Conservation (phyloP, 768 basidiomycete genomes). For the Austroboletus eburneus region DNA sequence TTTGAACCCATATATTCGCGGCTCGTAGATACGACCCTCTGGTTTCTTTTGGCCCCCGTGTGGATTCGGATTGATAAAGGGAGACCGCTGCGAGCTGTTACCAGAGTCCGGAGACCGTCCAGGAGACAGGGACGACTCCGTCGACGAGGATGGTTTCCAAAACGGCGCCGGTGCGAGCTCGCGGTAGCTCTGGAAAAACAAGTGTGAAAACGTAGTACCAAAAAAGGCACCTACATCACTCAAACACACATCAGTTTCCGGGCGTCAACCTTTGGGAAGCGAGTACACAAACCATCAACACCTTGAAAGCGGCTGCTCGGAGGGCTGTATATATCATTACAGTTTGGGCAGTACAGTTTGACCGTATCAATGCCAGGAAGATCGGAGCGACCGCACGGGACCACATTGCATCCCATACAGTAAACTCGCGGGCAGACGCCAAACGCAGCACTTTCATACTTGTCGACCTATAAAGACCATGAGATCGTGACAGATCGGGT, state of each 20-base stretch:
- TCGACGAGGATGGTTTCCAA: constrained; percentile 67
- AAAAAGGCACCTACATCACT: constrained; percentile 85
- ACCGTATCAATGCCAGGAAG: constrained; percentile 96
- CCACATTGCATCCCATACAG: constrained; percentile 82
- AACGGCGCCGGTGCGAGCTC: constrained; percentile 94
- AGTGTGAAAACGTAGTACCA: constrained; percentile 96
- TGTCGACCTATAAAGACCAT: constrained; percentile 65
- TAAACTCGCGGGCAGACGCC: constrained; percentile 95
- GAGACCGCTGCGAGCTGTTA: constrained; percentile 43
- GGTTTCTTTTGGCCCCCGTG: constrained; percentile 88
- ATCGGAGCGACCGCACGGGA: constrained; percentile 94
- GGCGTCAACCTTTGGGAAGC: constrained; percentile 4
- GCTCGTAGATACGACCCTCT: constrained; percentile 80
- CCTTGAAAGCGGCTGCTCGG: constrained; percentile 94
- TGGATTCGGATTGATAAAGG: constrained; percentile 85
- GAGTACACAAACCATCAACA: constrained; percentile 70
- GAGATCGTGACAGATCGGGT: constrained; percentile 15
- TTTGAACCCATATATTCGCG: constrained; percentile 96
- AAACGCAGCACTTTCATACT: constrained; percentile 89
- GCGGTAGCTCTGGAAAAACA: constrained; percentile 97
- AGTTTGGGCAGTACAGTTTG: constrained; percentile 96
- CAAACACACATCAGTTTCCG: constrained; percentile 13
- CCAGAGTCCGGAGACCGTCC: constrained; percentile 52
- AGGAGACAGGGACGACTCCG: constrained; percentile 48
- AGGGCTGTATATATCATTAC: constrained; percentile 94